A percentile compares a stretch with the other conserved stretches of the same genome.
Conservation (phyloP, 1,284 basidiomycete genomes). For the Wolfiporia cocos region DNA sequence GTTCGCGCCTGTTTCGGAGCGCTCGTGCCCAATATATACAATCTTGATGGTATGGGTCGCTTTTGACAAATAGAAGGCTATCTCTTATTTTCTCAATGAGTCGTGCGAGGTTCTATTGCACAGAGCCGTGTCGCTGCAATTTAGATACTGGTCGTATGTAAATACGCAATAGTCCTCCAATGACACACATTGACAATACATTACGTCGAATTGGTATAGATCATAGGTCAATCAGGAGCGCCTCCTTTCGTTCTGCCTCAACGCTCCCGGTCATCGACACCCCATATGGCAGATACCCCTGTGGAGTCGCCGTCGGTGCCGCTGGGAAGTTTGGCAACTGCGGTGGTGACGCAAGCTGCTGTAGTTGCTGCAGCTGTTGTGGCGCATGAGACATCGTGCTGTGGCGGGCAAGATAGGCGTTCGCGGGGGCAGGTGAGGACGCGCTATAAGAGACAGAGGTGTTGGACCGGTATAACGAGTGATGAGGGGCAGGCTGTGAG, state of each 20-base stretch:
- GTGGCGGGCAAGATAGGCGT: slow-evolving; percentile 15
- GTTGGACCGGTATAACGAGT: slow-evolving; percentile 34
- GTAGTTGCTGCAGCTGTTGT: slow-evolving; percentile 28
- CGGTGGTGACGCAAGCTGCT: slow-evolving; percentile 25
- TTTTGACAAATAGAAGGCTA: no score
- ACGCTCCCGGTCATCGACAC: slow-evolving; percentile 39
- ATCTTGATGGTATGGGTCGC: no score
- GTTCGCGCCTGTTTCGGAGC: no score
- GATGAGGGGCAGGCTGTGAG: slow-evolving; percentile 9
- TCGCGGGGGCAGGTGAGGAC: slow-evolving; percentile 4
- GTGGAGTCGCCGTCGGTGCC: slow-evolving; percentile 61
- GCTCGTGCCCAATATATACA: no score
- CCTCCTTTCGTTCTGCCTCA: slow-evolving; percentile 74
- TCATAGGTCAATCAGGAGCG: slow-evolving; percentile 74
- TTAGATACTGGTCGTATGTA: no score
- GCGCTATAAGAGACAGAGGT: slow-evolving; percentile 28
- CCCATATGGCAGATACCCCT: slow-evolving; percentile 44
- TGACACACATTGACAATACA: neutral
- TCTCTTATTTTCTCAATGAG: no score
- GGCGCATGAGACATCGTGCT: slow-evolving; percentile 24
- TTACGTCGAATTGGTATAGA: neutral
- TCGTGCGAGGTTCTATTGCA: neutral
- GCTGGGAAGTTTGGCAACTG: slow-evolving; percentile 61
- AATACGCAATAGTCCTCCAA: no score
- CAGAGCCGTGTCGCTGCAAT: neutral